Evolutionary conservation across 2,329 filamentous ascomycete genomes (phyloP).

Genomic region (Trichoderma endophyticum): DNA sequence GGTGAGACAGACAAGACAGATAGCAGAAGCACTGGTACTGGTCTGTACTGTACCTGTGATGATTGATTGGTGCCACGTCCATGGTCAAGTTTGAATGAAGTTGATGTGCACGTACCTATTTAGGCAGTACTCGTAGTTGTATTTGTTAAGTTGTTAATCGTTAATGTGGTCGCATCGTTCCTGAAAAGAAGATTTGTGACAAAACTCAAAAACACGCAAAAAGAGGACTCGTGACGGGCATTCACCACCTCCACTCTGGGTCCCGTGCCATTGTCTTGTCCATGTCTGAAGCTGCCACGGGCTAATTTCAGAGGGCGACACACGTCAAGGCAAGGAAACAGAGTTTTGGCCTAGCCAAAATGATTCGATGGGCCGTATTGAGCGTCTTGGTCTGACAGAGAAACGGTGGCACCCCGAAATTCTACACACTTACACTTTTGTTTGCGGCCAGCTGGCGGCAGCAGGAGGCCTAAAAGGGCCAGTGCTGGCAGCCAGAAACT

Average conservation of each 20-base stretch:
- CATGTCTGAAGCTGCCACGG: neutral
- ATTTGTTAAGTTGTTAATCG: neutral
- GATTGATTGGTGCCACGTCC: conserved; percentile 19
- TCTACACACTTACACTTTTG: neutral
- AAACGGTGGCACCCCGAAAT: neutral
- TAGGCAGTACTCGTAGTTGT: neutral
- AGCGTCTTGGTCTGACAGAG: conserved; percentile 1
- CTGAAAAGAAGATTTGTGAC: neutral
- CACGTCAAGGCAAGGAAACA: neutral
- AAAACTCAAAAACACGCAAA: conserved; percentile 14
- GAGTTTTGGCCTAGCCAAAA: neutral
- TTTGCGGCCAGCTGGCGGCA: conserved; percentile 4
- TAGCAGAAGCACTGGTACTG: neutral
- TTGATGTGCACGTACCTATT: neutral
- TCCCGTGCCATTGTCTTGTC: neutral
- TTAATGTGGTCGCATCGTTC: neutral
- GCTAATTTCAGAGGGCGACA: neutral
- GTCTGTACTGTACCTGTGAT: neutral
- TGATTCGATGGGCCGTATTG: neutral
- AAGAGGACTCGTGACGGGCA: neutral
- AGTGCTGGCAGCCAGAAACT: neutral
- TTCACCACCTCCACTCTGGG: neutral
- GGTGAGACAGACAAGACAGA: neutral
- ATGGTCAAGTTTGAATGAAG: neutral
- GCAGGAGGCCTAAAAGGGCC: conserved; percentile 3